A percentile compares a stretch with the other conserved stretches of the same genome.
Evolutionary conservation across 164 flowering plant species (phyloP).

Genomic region (Vitis rotundifolia): DNA sequence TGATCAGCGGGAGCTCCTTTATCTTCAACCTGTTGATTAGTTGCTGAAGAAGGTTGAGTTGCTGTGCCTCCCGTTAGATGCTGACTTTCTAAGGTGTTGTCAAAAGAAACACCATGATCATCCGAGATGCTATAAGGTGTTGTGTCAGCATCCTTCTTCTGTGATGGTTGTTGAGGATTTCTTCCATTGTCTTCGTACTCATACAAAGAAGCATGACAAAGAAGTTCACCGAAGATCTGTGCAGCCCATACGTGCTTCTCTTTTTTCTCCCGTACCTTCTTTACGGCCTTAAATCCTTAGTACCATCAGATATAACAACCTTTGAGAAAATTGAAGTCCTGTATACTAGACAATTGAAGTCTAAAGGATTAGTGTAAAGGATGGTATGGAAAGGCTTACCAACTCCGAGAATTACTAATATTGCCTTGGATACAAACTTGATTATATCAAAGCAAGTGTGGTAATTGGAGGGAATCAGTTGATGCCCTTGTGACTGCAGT

Average conservation of each 20-base stretch:
- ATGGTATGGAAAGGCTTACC: neutral
- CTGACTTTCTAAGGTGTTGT: neutral
- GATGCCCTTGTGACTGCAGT: neutral
- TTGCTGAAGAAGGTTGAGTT: too few species aligned
- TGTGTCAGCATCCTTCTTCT: neutral
- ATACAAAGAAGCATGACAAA: neutral
- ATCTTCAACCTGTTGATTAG: too few species aligned
- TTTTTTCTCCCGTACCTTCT: neutral
- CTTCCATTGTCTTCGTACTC: neutral
- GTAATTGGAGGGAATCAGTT: constrained; percentile 1
- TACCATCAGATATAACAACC: neutral
- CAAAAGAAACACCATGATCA: neutral
- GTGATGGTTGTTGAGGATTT: neutral
- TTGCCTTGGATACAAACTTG: neutral
- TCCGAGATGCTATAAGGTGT: neutral
- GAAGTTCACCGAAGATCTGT: constrained; percentile 1
- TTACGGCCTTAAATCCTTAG: neutral
- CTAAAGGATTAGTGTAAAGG: too few species aligned
- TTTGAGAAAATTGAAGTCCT: neutral
- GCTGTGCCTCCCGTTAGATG: neutral
- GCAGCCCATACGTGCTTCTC: neutral
- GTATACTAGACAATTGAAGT: neutral
- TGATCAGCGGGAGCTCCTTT: too few species aligned
- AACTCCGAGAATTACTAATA: neutral
- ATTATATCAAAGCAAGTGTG: neutral